Percentiles rank a stretch among this genome's conserved stretches.
Evolutionary conservation across 1,284 basidiomycete genomes (phyloP).

Genomic region (Ceratobasidium sp.): DNA sequence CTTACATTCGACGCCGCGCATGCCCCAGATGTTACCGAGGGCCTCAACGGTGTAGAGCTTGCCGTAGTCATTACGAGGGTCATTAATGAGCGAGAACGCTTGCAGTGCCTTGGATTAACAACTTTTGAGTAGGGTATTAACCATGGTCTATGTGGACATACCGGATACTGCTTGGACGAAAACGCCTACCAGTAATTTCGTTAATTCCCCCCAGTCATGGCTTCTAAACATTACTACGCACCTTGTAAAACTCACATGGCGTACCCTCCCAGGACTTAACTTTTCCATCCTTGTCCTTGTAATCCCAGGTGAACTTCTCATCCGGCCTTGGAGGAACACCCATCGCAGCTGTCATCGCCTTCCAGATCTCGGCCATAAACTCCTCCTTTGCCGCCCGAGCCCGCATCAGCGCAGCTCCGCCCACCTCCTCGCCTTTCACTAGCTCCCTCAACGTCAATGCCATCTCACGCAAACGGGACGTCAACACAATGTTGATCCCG

Average conservation of each 20-base stretch:
- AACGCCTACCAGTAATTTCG: conserved; percentile 56
- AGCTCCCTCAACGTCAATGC: conserved; percentile 82
- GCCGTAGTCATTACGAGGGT: conserved; percentile 85
- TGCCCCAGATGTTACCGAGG: conserved; percentile 92
- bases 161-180: conserved; percentile 66
- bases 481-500: conserved; percentile 82
- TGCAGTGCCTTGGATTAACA: conserved; percentile 59
- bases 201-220: conserved; percentile 16
- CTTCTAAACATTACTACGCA: conserved; percentile 18
- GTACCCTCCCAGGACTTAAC: conserved; percentile 80
- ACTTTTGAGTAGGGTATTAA: conserved; percentile 54
- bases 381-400: conserved; percentile 64
- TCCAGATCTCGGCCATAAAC: conserved; percentile 86
- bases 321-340: conserved; percentile 83
- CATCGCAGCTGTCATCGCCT: conserved; percentile 85
- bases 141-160: conserved; percentile 55
- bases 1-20: conserved; percentile 82
- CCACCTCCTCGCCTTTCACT: conserved; percentile 65
- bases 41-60: conserved; percentile 93
- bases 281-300: conserved; percentile 84
- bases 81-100: conserved; percentile 93
- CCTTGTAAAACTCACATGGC: conserved; percentile 79
- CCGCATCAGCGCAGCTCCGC: conserved; percentile 51
- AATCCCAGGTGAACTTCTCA: conserved; percentile 86
- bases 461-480: conserved; percentile 91